Evolutionary conservation across 108 stramenopile genomes (phyloP).

Genomic region (Cylindrotheca closterium): DNA sequence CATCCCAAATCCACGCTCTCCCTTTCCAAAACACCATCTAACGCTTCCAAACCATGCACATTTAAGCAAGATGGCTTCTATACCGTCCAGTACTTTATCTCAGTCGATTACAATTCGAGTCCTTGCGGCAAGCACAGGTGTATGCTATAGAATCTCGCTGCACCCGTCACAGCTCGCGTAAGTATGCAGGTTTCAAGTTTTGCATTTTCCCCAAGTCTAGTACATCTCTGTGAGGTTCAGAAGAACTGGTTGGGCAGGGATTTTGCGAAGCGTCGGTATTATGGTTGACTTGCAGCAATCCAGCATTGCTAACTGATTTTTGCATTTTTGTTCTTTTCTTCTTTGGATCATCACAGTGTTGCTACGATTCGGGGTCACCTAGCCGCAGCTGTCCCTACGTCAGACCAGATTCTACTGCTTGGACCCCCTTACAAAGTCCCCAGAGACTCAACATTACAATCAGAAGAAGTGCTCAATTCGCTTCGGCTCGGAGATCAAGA

Average conservation of each 20-base stretch:
- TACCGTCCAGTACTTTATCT: constrained; percentile 18
- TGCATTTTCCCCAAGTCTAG: background rate
- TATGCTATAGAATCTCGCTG: constrained; percentile 52
- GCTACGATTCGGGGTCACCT: constrained; percentile 67
- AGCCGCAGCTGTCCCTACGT: constrained; percentile 65
- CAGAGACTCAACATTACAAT: constrained; percentile 67
- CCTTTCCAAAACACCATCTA: too few species aligned
- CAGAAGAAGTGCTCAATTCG: constrained; percentile 67
- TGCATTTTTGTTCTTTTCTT: too few species aligned
- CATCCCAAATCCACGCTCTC: too few species aligned
- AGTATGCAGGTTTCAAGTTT: constrained; percentile 18
- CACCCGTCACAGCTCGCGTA: constrained; percentile 59
- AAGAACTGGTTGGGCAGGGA: too few species aligned
- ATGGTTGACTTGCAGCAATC: too few species aligned
- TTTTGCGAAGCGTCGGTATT: too few species aligned
- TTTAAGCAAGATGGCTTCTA: constrained; percentile 9
- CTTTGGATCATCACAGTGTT: constrained; percentile 35
- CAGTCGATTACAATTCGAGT: constrained; percentile 45
- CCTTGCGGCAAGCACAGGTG: constrained; percentile 61
- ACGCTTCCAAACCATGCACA: background rate
- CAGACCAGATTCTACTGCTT: constrained; percentile 78
- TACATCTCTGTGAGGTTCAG: too few species aligned
- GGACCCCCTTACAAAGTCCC: constrained; percentile 87
- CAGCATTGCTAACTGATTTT: too few species aligned
- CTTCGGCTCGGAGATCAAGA: constrained; percentile 77